Evolutionary conservation across 208 protist species (phyloP).

Genomic region (Polymyxa betae): DNA sequence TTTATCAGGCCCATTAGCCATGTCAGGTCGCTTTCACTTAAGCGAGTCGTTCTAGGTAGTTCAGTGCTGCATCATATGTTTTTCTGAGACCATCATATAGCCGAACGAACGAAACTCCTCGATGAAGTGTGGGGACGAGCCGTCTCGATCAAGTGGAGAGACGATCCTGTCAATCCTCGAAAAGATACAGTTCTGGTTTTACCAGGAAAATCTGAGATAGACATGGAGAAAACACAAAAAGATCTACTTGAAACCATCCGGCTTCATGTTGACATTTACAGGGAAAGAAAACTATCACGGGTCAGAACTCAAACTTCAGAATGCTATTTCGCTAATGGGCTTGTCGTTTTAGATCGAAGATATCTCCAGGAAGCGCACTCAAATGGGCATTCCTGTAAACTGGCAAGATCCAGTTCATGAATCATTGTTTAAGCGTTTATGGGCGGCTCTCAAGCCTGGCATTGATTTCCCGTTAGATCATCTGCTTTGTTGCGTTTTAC

Average conservation of each 20-base stretch:
- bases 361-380: background rate
- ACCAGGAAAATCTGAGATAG: background rate
- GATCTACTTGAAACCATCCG: slow-evolving; percentile 16
- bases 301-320: background rate
- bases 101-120: background rate
- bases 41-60: slow-evolving; percentile 49
- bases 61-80: background rate
- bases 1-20: slow-evolving; percentile 16
- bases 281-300: background rate
- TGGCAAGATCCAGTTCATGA: slow-evolving; percentile 2
- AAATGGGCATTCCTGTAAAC: slow-evolving; percentile 42
- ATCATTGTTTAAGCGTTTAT: background rate
- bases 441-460: background rate
- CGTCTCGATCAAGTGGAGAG: slow-evolving; percentile 13
- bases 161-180: background rate
- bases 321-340: background rate
- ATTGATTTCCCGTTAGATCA: background rate
- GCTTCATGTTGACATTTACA: slow-evolving; percentile 12
- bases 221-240: slow-evolving; percentile 38
- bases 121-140: background rate
- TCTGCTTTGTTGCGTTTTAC: background rate
- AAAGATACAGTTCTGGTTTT: slow-evolving; percentile 30
- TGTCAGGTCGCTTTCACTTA: background rate
- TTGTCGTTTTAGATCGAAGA: background rate
- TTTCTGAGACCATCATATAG: background rate